These are phyloP conservation scores for Sporobolomyces pararoseus DNA, from an alignment of 768 basidiomycete species.

Conservation along the genomic window DNA sequence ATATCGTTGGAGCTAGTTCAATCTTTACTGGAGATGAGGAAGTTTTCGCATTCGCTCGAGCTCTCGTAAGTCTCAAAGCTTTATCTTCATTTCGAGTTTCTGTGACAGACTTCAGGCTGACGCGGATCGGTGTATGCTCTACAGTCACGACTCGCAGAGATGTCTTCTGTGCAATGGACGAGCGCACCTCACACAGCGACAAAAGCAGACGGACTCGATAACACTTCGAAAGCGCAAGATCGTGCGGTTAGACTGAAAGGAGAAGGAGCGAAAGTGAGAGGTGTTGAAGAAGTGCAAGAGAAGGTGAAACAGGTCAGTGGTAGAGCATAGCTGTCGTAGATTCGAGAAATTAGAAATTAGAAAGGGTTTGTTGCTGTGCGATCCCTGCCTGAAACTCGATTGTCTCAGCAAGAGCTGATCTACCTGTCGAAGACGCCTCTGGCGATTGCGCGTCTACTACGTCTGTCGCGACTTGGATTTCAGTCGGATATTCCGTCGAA, in stretches of 20 bases:
- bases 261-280: conserved; percentile 8
- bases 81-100: background rate
- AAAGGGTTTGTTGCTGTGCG: too few species aligned
- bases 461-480: too few species aligned
- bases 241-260: conserved; percentile 1
- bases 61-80: conserved; percentile 50
- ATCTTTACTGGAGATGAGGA: conserved; percentile 97
- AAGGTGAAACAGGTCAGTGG: conserved; percentile 3
- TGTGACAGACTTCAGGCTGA: conserved; percentile 11
- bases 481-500: too few species aligned
- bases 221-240: background rate
- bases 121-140: background rate
- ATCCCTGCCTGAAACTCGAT: too few species aligned
- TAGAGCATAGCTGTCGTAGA: too few species aligned
- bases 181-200: background rate
- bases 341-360: too few species aligned
- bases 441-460: too few species aligned
- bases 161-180: conserved; percentile 37
- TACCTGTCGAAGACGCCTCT: too few species aligned
- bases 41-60: conserved; percentile 91
- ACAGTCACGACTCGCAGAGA: conserved; percentile 38
- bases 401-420: too few species aligned
- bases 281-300: background rate
- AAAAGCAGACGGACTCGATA: conserved; percentile 8
- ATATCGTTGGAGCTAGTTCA: conserved; percentile 72